Percentiles rank a stretch among this genome's conserved stretches.
These are phyloP conservation scores for Ophiostoma montium DNA, from an alignment of 2,329 filamentous ascomycete species.

Conservation along the genomic window DNA sequence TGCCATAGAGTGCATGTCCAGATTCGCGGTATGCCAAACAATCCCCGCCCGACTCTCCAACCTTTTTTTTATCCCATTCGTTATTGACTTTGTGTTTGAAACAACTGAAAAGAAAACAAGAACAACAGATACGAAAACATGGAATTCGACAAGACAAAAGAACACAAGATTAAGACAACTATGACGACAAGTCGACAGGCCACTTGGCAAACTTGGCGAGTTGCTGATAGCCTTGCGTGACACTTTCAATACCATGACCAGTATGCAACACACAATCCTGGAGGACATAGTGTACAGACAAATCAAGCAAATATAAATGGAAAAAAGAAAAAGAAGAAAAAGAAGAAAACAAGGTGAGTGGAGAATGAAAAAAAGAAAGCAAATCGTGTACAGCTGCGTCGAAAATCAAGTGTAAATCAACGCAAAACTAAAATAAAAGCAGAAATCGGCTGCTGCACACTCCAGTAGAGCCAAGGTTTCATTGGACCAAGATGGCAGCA, in stretches of 20 bases:
- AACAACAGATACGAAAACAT: background rate
- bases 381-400: too few species aligned
- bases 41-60: background rate
- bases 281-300: background rate
- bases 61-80: background rate
- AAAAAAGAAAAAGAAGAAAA: background rate
- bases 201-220: background rate
- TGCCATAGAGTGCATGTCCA: background rate
- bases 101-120: background rate
- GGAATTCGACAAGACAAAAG: background rate
- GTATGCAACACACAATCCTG: background rate
- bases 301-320: background rate
- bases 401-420: background rate
- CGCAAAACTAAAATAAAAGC: too few species aligned
- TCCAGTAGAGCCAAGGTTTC: background rate
- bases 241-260: background rate
- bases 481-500: constrained; percentile 2
- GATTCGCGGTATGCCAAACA: background rate
- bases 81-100: background rate
- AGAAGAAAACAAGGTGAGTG: background rate
- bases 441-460: background rate
- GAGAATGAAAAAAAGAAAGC: background rate
- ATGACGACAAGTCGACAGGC: background rate
- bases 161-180: background rate
- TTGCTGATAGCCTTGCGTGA: background rate